A percentile compares a stretch with the other conserved stretches of the same genome.
phyloP scores from a whole-genome alignment of 192 early-diverging fungal species.

The Piromyces finnis region DNA sequence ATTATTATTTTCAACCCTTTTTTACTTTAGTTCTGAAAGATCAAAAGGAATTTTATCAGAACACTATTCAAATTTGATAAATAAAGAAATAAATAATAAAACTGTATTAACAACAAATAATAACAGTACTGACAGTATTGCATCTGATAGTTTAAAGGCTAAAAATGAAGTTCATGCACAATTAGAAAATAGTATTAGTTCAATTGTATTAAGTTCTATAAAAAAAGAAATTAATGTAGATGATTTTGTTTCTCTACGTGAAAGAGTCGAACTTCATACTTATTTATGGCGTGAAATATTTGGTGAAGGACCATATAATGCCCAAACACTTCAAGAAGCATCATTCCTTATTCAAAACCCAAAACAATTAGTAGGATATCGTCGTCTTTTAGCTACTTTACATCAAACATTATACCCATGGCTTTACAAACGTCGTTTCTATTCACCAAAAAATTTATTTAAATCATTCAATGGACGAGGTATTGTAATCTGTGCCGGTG shows the following conservation, averaged over 20 bases:
- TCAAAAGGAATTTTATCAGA: not conserved
- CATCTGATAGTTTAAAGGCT: too few relatives aligned
- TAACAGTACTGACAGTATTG: not conserved
- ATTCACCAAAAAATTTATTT: not conserved
- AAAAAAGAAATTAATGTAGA: not conserved
- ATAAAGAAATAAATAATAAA: not conserved
- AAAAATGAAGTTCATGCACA: not conserved
- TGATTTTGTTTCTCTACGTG: not conserved
- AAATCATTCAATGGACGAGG: conserved; percentile 9
- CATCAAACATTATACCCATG: not conserved
- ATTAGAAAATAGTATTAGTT: not conserved
- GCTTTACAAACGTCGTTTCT: not conserved
- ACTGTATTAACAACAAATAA: not conserved
- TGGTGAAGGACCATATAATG: not conserved
- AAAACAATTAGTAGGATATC: not conserved
- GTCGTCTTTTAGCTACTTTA: not conserved
- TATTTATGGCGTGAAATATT: not conserved
- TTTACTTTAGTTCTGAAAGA: not conserved
- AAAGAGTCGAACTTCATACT: not conserved
- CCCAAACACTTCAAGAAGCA: not conserved
- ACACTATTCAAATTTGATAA: not conserved
- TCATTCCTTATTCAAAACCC: not conserved
- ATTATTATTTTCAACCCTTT: not conserved
- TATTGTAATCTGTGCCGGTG: conserved; percentile 27
- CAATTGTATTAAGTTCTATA: not conserved